Evolutionary conservation across 495 filamentous ascomycete genomes (phyloP).

Genomic region (Xylaria curta): DNA sequence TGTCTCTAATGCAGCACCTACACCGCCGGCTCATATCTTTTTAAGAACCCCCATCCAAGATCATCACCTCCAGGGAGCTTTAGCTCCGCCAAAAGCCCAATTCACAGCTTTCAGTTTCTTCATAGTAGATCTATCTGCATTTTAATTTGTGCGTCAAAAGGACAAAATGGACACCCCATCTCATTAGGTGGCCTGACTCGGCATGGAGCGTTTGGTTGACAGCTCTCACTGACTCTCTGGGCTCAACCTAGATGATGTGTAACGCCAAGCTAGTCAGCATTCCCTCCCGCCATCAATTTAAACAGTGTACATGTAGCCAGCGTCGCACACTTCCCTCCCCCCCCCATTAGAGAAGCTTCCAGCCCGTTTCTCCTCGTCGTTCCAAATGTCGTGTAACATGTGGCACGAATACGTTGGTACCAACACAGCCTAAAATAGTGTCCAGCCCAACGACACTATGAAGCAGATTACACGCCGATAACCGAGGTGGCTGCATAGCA

Average conservation of each 20-base stretch:
- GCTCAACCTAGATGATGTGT: neutral
- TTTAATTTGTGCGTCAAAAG: neutral
- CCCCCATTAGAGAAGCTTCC: conserved; percentile 17
- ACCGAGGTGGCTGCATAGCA: conserved; percentile 18
- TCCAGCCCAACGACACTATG: conserved; percentile 1
- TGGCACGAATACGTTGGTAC: conserved; percentile 10
- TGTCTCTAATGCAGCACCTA: neutral
- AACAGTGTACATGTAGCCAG: conserved; percentile 1
- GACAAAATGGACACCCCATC: neutral
- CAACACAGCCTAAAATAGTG: conserved; percentile 25
- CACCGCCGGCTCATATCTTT: conserved; percentile 20
- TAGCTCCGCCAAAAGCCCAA: neutral
- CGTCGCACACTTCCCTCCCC: too few species aligned
- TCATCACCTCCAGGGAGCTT: neutral
- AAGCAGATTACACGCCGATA: conserved; percentile 4
- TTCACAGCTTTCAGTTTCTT: neutral
- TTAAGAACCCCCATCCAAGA: neutral
- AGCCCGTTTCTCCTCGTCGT: conserved; percentile 13
- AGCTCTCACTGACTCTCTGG: neutral
- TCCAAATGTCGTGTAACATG: conserved; percentile 23
- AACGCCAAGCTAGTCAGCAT: conserved; percentile 10
- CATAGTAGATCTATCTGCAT: neutral
- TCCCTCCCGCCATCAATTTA: neutral
- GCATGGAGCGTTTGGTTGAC: neutral
- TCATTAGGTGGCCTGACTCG: neutral